A percentile compares a stretch with the other conserved stretches of the same genome.
These are phyloP conservation scores for Fusarium nelsonii DNA, from an alignment of 2,329 filamentous ascomycete species.

Conservation along the genomic window DNA sequence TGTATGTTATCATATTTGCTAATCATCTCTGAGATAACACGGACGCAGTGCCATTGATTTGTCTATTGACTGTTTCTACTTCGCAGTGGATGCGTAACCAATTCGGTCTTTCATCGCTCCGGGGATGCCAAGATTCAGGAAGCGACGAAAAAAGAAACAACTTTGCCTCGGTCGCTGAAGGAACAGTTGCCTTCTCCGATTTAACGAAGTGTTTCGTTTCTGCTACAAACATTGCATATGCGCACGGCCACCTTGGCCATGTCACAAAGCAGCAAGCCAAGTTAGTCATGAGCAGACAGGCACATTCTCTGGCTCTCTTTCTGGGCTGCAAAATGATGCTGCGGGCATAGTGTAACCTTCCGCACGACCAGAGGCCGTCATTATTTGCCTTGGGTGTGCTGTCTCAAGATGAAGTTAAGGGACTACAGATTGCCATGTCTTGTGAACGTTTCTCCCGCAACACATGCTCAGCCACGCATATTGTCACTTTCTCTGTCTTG, in stretches of 20 bases:
- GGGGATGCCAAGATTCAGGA: conserved; percentile 39
- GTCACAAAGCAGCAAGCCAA: background rate
- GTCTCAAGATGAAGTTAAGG: background rate
- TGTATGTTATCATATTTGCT: background rate
- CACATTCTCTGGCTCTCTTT: background rate
- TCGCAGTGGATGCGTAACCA: conserved; percentile 12
- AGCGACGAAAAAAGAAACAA: conserved; percentile 41
- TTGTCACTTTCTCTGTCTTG: background rate
- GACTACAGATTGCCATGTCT: background rate
- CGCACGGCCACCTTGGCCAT: conserved; percentile 10
- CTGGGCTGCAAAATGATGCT: conserved; percentile 9
- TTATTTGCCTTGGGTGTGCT: conserved; percentile 25
- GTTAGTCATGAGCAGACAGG: background rate
- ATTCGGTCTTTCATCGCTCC: conserved; percentile 38
- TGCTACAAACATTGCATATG: conserved; percentile 1
- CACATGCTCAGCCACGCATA: background rate
- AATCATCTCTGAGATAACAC: conserved; percentile 1
- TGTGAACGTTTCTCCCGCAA: background rate
- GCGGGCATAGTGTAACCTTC: conserved; percentile 16
- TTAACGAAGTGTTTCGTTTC: conserved; percentile 15
- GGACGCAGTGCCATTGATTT: background rate
- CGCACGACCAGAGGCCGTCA: conserved; percentile 20
- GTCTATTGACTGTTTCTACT: conserved; percentile 5
- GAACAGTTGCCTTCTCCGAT: conserved; percentile 18
- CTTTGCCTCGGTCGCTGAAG: conserved; percentile 25